These are phyloP conservation scores for Areca catechu DNA, from an alignment of 176 grass and related monocot genomes.

Conservation along the genomic window DNA sequence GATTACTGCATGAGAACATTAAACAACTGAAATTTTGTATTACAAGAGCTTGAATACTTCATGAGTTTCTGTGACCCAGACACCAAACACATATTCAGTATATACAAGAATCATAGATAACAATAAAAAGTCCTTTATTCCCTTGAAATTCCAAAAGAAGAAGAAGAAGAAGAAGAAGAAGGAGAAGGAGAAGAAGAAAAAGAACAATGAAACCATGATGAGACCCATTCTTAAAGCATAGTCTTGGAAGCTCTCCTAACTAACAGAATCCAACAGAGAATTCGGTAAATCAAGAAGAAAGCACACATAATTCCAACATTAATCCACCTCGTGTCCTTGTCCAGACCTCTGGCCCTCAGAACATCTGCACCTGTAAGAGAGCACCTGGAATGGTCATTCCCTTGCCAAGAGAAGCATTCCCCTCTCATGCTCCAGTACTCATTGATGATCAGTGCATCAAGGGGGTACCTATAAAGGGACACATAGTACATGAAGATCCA, in stretches of 20 bases:
- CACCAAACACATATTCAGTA: too few species aligned
- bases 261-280: slow-evolving; percentile 74
- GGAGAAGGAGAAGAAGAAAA: too few species aligned
- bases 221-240: slow-evolving; percentile 30
- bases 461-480: slow-evolving; percentile 83
- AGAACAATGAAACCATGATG: too few species aligned
- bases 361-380: slow-evolving; percentile 51
- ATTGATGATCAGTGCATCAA: slow-evolving; percentile 82
- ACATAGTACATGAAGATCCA: slow-evolving; percentile 95
- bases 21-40: too few species aligned
- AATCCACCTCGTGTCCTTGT: slow-evolving; percentile 58
- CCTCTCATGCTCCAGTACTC: slow-evolving; percentile 44
- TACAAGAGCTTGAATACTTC: too few species aligned
- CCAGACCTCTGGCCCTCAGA: slow-evolving; percentile 53
- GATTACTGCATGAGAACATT: too few species aligned
- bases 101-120: too few species aligned
- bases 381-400: slow-evolving; percentile 14
- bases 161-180: too few species aligned
- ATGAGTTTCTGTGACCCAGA: too few species aligned
- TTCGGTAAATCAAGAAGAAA: slow-evolving; percentile 77
- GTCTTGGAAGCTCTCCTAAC: slow-evolving; percentile 70
- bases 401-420: slow-evolving; percentile 48
- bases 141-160: too few species aligned
- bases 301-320: slow-evolving; percentile 66
- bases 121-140: too few species aligned